A percentile compares a stretch with the other conserved stretches of the same genome.
phyloP scores from a whole-genome alignment of 352 stramenopile genomes.

The Nothophytophthora sp. region DNA sequence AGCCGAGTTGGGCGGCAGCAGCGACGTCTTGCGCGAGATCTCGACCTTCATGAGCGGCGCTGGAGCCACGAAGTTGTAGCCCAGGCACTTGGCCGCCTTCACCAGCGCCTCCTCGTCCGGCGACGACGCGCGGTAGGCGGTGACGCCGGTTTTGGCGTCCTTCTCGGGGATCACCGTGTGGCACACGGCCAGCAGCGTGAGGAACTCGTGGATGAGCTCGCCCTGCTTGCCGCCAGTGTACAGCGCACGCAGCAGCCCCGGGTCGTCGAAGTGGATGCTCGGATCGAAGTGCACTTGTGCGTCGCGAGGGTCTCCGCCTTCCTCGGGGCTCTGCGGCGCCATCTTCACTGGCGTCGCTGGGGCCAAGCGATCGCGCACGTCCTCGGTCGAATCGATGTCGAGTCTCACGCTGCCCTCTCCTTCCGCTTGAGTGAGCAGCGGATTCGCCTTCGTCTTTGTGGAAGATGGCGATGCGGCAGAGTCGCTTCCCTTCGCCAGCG shows the following conservation, averaged over 20 bases:
- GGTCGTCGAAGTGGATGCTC: slow-evolving; percentile 73
- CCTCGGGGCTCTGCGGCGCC: no score
- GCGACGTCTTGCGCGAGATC: no score
- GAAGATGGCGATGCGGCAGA: no score
- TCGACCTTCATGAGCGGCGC: slow-evolving; percentile 54
- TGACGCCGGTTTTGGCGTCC: slow-evolving; percentile 39
- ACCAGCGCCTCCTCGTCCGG: slow-evolving; percentile 93
- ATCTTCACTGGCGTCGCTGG: not conserved
- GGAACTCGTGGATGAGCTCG: slow-evolving; percentile 59
- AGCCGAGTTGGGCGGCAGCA: no score
- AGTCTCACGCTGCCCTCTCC: not conserved
- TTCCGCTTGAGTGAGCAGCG: not conserved
- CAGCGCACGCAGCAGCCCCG: slow-evolving; percentile 51
- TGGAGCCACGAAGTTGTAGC: slow-evolving; percentile 81
- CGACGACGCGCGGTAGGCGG: slow-evolving; percentile 88
- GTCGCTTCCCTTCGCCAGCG: slow-evolving; percentile 35
- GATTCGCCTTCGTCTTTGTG: slow-evolving; percentile 16
- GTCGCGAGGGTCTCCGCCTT: slow-evolving; percentile 49
- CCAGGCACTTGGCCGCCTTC: slow-evolving; percentile 74
- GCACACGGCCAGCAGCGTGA: slow-evolving; percentile 71
- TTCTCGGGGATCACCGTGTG: slow-evolving; percentile 78
- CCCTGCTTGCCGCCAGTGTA: slow-evolving; percentile 22
- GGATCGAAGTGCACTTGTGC: slow-evolving; percentile 68
- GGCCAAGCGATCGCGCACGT: slow-evolving; percentile 16
- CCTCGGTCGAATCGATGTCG: slow-evolving; percentile 2